phyloP scores from a whole-genome alignment of 805 yeast genomes.

The Suhomyces vadensis region DNA sequence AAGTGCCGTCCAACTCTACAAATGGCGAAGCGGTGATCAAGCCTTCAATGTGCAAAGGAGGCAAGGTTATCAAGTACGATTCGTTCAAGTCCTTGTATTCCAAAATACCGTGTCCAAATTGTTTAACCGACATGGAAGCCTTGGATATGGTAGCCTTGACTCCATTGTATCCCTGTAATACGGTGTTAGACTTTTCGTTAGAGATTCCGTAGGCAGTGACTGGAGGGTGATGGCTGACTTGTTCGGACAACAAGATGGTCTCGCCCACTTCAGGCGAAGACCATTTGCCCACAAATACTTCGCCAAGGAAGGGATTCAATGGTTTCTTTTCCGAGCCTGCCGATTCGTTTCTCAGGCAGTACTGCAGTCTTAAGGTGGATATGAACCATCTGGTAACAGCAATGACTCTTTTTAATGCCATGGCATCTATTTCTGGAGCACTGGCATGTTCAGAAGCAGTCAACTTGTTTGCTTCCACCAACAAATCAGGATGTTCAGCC shows the following conservation, averaged over 20 bases:
- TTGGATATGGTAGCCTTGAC: conserved; percentile 81
- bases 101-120: conserved; percentile 86
- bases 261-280: conserved; percentile 61
- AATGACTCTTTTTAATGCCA: conserved; percentile 64
- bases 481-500: conserved; percentile 88
- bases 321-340: conserved; percentile 98
- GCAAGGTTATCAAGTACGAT: conserved; percentile 78
- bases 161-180: conserved; percentile 86
- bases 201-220: conserved; percentile 87
- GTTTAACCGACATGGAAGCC: conserved; percentile 79
- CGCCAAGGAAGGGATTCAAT: conserved; percentile 93
- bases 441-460: conserved; percentile 40
- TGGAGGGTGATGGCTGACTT: conserved; percentile 97
- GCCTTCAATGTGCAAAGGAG: conserved; percentile 94
- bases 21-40: conserved; percentile 87
- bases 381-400: conserved; percentile 91
- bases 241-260: conserved; percentile 79
- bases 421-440: conserved; percentile 35
- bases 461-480: conserved; percentile 67
- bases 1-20: conserved; percentile 88
- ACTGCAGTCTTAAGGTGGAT: conserved; percentile 88
- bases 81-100: conserved; percentile 63
- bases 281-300: conserved; percentile 91
- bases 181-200: conserved; percentile 68
- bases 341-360: conserved; percentile 86